Evolutionary conservation across 1,139 yeast species (phyloP), one percentile per base, ranked within the genome.

Genomic region (Yamadazyma triangularis): DNA sequence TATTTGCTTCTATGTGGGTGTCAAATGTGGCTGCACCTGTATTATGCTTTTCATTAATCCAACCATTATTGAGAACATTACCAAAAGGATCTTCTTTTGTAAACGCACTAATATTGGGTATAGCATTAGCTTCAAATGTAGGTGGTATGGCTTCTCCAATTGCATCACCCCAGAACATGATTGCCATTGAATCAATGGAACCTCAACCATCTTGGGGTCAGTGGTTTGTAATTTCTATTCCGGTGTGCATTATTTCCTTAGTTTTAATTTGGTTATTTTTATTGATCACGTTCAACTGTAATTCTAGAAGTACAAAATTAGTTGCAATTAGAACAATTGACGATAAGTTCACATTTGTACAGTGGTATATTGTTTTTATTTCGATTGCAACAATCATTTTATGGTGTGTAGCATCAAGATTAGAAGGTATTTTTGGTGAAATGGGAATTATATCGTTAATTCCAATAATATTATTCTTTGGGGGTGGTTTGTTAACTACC

Each of bases 121-220:
- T 81, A 37, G 89, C 89, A 0, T 60, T 81, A 24, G 79, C 85
- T 7, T 79, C 86, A 8, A 79, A 81, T 48, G 59, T 79, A 28
- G 88, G 86, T 23, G 89, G 89, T 44, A 78, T 81, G 85, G 77
- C 87, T 0, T 77, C 85, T n/a, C 89, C 89, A 11, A 81, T 81
- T 39, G 79, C 88, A 0, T 79, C 86, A 4, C 89, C 89, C 1
- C 89, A 81, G 51, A 81, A 81, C 43, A 79, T 81, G 60, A 77
- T 81, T 37, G 85, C 87, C 2, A 77, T 80, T 61, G 78, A 79
- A 29, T 73, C 79, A 28, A 66, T 81, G 69, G 67, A 68, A 9
- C 79, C 82, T 0, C 77, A 71, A 39, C 84, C 83, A 15, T 74
- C 81, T 4, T 81, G 89, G 89, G 86, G 86, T 29, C 79, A 79